Evolutionary conservation across 2,329 filamentous ascomycete species (phyloP), one percentile per base, ranked within the genome.

Genomic region (Mycosphaerelloides madeirae): DNA sequence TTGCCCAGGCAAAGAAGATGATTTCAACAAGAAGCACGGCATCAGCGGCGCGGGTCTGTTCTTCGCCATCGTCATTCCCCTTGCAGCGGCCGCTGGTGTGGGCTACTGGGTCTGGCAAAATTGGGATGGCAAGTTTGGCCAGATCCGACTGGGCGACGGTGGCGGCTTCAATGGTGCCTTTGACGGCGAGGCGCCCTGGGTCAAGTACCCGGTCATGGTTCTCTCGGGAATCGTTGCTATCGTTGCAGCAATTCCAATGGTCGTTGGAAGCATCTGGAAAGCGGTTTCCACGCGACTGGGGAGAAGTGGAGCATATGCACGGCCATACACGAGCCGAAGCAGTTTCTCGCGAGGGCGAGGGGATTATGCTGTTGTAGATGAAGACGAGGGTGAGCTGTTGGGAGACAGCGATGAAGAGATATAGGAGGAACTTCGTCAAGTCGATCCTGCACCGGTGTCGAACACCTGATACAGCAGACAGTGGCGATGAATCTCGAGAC

Each of bases 311-410:
- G 76, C 78, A 3, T 77, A 78, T 29, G 68, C 68, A 29, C 74
- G 85, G 48, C 81, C 84, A 44, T 98, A 94, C 65, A 93, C 89
- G 13, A 95, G 87, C 38, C 76, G 94, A 47, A 86, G 87, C 60
- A 91, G 87, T 49, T 98, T 98, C 68, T 85, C 89, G 4, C 79
- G 89, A 44, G 85, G 87, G 1, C 79, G 87, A 44, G 84, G 85
- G n/a, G 87, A 95, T 65, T 97, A 97, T 65, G 80, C 83, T 13
- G 78, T 84, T 59, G 88, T 95, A 40, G 89, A 95, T 59, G 86
- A 93, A 39, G 93, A 97, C 63, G 93, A 97, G 65, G 91, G 91
- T 38, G 91, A 97, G 72, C 71, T 98, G 55, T 70, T 98, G 29
- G 93, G 93, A 1, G 91, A 53, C 29, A 89, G 88, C 55, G 91